Evolutionary conservation across 768 basidiomycete species (phyloP).

Genomic region (Xanthoconium purpureum): DNA sequence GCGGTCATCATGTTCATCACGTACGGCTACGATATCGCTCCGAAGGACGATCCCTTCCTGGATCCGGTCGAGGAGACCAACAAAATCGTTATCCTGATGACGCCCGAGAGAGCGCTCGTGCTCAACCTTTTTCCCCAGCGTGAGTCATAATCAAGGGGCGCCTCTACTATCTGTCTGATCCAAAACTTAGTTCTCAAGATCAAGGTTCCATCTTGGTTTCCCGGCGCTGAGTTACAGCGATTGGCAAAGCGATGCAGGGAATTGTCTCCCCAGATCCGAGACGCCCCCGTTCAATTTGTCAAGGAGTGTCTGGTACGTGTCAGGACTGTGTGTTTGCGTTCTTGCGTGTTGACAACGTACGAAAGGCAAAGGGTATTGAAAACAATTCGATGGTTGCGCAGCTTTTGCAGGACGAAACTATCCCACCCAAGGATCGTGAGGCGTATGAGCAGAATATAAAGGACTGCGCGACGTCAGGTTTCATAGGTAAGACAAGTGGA

Average conservation of each 20-base stretch:
- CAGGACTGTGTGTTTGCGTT: neutral
- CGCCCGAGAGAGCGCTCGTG: conserved; percentile 19
- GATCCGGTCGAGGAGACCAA: conserved; percentile 13
- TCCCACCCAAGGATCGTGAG: neutral
- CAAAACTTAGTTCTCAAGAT: conserved; percentile 8
- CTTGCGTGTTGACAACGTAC: neutral
- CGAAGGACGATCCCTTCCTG: conserved; percentile 19
- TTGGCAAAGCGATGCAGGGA: conserved; percentile 9
- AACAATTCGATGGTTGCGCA: conserved; percentile 25
- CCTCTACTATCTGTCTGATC: neutral
- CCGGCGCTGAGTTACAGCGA: conserved; percentile 11
- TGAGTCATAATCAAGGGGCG: conserved; percentile 6
- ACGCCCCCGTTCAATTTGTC: conserved; percentile 24
- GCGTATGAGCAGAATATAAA: conserved; percentile 19
- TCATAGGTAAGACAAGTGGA: conserved; percentile 16
- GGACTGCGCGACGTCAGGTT: conserved; percentile 16
- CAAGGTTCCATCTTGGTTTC: conserved; percentile 20
- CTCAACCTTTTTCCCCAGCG: conserved; percentile 19
- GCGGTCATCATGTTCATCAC: conserved; percentile 21
- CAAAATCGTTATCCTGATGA: conserved; percentile 5
- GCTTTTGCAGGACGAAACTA: conserved; percentile 4
- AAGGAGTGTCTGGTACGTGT: conserved; percentile 19
- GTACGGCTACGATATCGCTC: conserved; percentile 17
- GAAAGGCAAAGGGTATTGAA: conserved; percentile 18
- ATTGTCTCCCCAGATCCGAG: conserved; percentile 11